Base-by-base conservation (phyloP, 495 filamentous ascomycete genomes). In the Trichoderma virens region DNA sequence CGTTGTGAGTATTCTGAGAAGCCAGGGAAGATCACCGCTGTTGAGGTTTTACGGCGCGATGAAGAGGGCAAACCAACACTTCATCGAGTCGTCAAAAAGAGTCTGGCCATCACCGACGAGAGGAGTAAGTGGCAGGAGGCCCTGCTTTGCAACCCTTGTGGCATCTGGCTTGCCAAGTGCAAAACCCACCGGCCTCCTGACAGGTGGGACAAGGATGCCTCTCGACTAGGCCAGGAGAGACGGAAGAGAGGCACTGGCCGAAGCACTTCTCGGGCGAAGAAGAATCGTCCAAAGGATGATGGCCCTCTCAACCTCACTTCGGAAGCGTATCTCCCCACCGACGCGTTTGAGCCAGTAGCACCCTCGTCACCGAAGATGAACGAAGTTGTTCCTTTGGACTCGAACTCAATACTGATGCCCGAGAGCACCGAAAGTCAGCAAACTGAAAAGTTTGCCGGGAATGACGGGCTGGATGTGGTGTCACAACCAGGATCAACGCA, bases 71-170 rank as follows among this genome's bases (percentile, higher is more conserved):
- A 84, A 8, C 75, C 85, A 18, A 83, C 73, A 8, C 80, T 79
- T 60, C 91, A 90, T 72, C 82, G 86, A 62, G 74, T 91, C 23
- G 85, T 90, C 74, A 95, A 94, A 77, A 93, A 92, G 76, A 84
- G 79, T n/a, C 73, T 92, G 2, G 79, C 75, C 8, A 70, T 75
- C 8, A 71, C 34, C 11, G 86, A 90, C 38, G 80, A 80, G 35
- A 86, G 88, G 68, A 80, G 83, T 32, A 82, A 81, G 16, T 96
- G 86, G 75, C 81, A 77, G 13, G 84, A 88, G 64, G 79, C 91
- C 32, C 77, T 90, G 23, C 82, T 97, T 28, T 98, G 94, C 79
- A 98, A 98, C 76, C 92, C 94, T 68, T 98, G 94, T 70, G 94
- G 94, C 16, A 82, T 98, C 35, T 98, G 92, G 92, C 84, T 97